Evolutionary conservation across 257 asterid genomes (phyloP), one percentile per base, ranked within the genome.

Genomic region (Plectranthus barbatus): DNA sequence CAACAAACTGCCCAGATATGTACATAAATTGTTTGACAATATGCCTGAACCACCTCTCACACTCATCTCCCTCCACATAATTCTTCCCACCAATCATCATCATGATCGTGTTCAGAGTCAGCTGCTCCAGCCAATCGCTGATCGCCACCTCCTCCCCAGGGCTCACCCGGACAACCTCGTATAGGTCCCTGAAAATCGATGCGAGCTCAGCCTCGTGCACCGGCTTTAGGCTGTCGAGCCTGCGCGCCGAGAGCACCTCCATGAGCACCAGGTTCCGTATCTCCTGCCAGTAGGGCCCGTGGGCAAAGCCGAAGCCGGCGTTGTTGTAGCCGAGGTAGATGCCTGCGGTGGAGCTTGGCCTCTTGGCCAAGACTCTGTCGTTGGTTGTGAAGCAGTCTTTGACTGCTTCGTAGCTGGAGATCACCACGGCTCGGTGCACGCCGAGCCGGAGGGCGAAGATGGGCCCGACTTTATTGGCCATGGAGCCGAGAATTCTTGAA

Each of bases 391-490:
- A 82, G 67, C 83, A 78, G 5, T 84, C 84, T 45, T 67, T 76
- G 6, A 77, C 86, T n/a, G 83, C 75, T 74, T 84, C 86, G 54
- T 80, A 75, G 42, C 66, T 82, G 75, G 80, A 77, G 20, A 80
- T 51, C 7, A 79, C 77, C 4, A 81, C 52, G 34, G 53, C 63
- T 7, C 39, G 66, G 54, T 60, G 72, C 51, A 74, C 57, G 0
- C 88, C 88, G 1, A 77, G 60, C 10, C 77, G 77, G 7, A 82
- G 36, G 1, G 64, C 47, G 18, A 81, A 77, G 6, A 82, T 29
- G 0, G 92, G 84, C n/a, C 92, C 92, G 44, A 76, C 44, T 72
- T 67, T 59, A 34, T 82, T 84, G 7, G 90, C 81, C 29, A 82
- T 12, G n/a, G 42, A 67, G 26, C 50, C 86, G 7, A 80, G 41